Evolutionary conservation across 352 stramenopile species (phyloP).

Genomic region (Pseudoperonospora humuli): DNA sequence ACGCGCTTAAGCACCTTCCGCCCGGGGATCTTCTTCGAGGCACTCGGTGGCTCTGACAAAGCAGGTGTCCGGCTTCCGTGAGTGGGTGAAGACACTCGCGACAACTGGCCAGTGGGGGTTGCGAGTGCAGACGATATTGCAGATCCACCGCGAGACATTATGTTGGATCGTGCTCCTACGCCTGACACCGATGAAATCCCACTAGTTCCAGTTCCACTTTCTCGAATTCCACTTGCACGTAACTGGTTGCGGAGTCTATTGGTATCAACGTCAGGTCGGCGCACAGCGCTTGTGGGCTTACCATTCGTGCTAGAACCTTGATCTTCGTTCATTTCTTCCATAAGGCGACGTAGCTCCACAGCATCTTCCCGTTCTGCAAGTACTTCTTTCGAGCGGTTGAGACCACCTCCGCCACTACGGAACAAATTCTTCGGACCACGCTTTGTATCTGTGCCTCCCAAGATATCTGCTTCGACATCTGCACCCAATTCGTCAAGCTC

Average conservation of each 20-base stretch:
- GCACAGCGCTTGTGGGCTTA: constrained; percentile 28
- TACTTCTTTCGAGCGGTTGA: constrained; percentile 71
- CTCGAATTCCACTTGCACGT: constrained; percentile 61
- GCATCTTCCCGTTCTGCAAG: constrained; percentile 70
- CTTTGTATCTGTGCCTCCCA: constrained; percentile 56
- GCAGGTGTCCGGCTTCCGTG: constrained; percentile 30
- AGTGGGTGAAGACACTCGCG: constrained; percentile 58
- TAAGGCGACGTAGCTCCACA: constrained; percentile 66
- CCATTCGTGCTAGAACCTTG: constrained; percentile 20
- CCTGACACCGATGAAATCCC: constrained; percentile 26
- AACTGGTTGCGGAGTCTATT: constrained; percentile 57
- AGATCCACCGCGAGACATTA: constrained; percentile 47
- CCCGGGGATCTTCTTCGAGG: constrained; percentile 30
- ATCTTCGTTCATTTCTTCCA: constrained; percentile 79
- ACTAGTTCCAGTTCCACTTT: constrained; percentile 31
- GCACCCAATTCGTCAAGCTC: constrained; percentile 65
- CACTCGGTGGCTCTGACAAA: constrained; percentile 24
- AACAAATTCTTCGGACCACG: constrained; percentile 71
- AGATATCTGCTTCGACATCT: constrained; percentile 70
- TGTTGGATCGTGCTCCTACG: constrained; percentile 22
- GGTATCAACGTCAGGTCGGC: constrained; percentile 57
- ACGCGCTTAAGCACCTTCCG: constrained; percentile 71
- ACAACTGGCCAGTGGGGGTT: constrained; percentile 60
- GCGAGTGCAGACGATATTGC: constrained; percentile 54
- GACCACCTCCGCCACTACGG: constrained; percentile 56